phyloP scores from a whole-genome alignment of 768 basidiomycete species.

The Xerocomellus chrysenteron region DNA sequence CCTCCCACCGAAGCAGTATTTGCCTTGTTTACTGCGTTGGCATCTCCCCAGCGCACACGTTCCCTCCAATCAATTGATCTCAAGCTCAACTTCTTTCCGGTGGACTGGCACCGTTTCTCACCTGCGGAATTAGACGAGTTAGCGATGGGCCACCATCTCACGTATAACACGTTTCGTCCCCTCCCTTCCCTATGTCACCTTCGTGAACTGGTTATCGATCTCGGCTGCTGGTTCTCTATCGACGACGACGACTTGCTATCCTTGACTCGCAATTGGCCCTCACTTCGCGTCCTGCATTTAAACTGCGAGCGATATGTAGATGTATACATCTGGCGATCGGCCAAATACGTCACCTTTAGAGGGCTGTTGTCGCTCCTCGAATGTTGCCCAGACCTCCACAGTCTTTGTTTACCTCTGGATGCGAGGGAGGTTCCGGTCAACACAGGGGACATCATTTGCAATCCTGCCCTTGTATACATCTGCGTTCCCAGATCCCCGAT shows the following conservation, averaged over 20 bases:
- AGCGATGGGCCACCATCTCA: neutral
- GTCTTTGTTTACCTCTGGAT: neutral
- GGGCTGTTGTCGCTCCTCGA: neutral
- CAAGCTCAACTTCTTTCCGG: too few relatives aligned
- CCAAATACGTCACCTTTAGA: neutral
- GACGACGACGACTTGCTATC: neutral
- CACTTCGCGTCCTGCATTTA: neutral
- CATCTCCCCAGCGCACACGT: neutral
- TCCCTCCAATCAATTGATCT: neutral
- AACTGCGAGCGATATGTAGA: too few relatives aligned
- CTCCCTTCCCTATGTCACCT: conserved; percentile 1
- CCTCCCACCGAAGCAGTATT: neutral
- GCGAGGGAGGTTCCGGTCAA: neutral
- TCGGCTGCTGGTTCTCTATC: neutral
- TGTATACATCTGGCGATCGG: too few relatives aligned
- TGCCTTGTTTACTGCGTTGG: neutral
- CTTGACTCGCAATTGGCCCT: conserved; percentile 5
- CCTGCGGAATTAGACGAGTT: neutral
- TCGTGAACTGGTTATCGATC: neutral
- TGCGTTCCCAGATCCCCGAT: neutral
- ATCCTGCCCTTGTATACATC: neutral
- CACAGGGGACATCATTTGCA: neutral
- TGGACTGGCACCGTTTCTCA: fast-evolving
- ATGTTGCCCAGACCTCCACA: neutral
- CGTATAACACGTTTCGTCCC: neutral